A percentile compares a stretch with the other conserved stretches of the same genome.
These are phyloP conservation scores for Phylloporus sp. DNA, from an alignment of 768 basidiomycete species.

Conservation along the genomic window DNA sequence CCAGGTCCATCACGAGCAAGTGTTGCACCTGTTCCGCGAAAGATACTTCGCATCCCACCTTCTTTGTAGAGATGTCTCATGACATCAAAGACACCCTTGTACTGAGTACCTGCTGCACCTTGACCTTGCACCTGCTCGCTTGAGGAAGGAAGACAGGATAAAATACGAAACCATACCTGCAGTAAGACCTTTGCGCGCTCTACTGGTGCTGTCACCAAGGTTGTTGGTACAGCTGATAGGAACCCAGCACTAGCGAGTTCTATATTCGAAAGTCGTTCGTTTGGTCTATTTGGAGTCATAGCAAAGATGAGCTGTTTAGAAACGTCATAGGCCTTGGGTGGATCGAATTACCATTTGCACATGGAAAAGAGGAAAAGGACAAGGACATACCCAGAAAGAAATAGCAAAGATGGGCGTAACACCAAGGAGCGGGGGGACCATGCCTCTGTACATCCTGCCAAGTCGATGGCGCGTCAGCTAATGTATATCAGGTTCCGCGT, in stretches of 20 bases:
- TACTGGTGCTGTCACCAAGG: slow-evolving; percentile 90
- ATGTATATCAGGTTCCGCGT: neutral
- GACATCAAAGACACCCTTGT: slow-evolving; percentile 91
- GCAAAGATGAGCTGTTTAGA: slow-evolving; percentile 83
- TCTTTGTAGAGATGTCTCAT: slow-evolving; percentile 88
- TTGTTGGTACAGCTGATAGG: slow-evolving; percentile 89
- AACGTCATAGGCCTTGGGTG: slow-evolving; percentile 78
- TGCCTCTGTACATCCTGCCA: slow-evolving; percentile 80
- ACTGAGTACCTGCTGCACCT: slow-evolving; percentile 63
- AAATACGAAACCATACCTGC: slow-evolving; percentile 50
- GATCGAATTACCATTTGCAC: slow-evolving; percentile 7
- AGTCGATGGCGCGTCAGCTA: slow-evolving; percentile 1
- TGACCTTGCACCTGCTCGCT: slow-evolving; percentile 78
- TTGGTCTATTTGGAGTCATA: slow-evolving; percentile 73
- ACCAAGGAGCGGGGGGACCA: slow-evolving; percentile 89
- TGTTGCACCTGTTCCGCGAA: slow-evolving; percentile 91
- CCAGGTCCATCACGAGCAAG: slow-evolving; percentile 94
- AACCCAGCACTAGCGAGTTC: slow-evolving; percentile 94
- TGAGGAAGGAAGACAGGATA: slow-evolving; percentile 2
- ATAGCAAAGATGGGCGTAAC: slow-evolving; percentile 98
- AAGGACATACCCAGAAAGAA: slow-evolving; percentile 81
- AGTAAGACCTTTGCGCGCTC: slow-evolving; percentile 95
- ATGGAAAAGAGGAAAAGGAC: neutral
- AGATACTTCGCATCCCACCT: slow-evolving; percentile 89
- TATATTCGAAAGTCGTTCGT: slow-evolving; percentile 55